Base-by-base conservation (phyloP, 2,329 filamentous ascomycete genomes). In the Pseudocercospora musae region DNA sequence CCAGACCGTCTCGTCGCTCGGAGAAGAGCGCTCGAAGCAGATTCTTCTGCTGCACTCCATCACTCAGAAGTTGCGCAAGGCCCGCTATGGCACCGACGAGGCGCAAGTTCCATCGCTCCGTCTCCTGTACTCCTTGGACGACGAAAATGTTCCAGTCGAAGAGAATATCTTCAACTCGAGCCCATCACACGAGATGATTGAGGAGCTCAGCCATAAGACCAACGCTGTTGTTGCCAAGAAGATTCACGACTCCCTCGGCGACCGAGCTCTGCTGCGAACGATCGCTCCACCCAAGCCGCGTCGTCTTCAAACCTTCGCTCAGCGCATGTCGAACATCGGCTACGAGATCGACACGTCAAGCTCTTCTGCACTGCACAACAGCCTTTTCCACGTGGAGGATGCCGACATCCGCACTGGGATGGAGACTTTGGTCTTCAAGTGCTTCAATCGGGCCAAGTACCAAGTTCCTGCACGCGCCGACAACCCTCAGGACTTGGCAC, bases 61-160 rank as follows among this genome's bases (percentile, higher is more conserved):
- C 67, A 87, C 92, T 4, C 89, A 92, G 73, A 96, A 95, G 77
- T 96, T 98, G 84, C 89, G 92, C 48, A 91, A 97, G 78, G 83
- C 87, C 55, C 90, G 95, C 63, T 89, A 97, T 62, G 91, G 90
- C 60, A 74, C 73, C 25, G 89, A 92, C 57, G 89, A 90, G 37
- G 87, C 90, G 67, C 87, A 90, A 11, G 90, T 96, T 70, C 90
- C 93, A 33, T 89, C 94, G 44, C 85, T 99, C 57, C 90, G 95
- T 61, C 84, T 99, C 52, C 82, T 98, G 65, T 92, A 96, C 78
- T 93, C 96, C 78, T 84, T 98, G 44, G 95, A 99, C 70, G 95
- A 99, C 70, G 95, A 99, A 82, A 98, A 98, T 76, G 92, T 97
- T 58, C 95, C 94, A 2, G 93, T 98, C 44, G 92, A 96, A 79